phyloP scores from a whole-genome alignment of 2,329 filamentous ascomycete genomes.

The Penicillium thymicola region DNA sequence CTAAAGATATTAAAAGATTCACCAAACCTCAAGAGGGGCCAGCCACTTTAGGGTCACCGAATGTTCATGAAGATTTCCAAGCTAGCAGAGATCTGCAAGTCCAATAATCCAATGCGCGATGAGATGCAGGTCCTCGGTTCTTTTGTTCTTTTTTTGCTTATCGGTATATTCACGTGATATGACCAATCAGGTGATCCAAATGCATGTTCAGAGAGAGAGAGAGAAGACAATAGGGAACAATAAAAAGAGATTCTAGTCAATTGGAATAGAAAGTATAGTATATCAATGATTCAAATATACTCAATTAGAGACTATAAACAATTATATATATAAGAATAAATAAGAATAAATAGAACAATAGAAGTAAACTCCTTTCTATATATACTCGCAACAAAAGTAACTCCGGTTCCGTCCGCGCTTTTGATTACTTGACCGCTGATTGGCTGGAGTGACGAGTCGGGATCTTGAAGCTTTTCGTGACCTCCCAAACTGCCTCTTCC shows the following conservation, averaged over 20 bases:
- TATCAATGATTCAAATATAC: neutral
- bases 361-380: neutral
- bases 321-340: neutral
- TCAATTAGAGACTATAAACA: neutral
- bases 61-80: constrained; percentile 27
- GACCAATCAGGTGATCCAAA: constrained; percentile 13
- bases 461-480: constrained; percentile 45
- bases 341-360: neutral
- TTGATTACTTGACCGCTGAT: constrained; percentile 7
- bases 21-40: constrained; percentile 65
- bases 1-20: constrained; percentile 66
- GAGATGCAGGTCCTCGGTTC: constrained; percentile 4
- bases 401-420: constrained; percentile 38
- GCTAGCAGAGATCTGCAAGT: constrained; percentile 1
- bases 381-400: constrained; percentile 17
- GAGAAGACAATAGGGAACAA: neutral
- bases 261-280: too few species aligned
- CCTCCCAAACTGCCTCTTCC: constrained; percentile 29
- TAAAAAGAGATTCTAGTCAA: neutral
- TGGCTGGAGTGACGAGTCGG: constrained; percentile 24
- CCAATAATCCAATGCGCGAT: constrained; percentile 2
- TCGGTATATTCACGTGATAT: constrained; percentile 23
- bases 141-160: constrained; percentile 27
- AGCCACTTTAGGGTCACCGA: constrained; percentile 66
- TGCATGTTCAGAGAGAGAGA: neutral